Evolutionary conservation across 2,329 filamentous ascomycete species (phyloP), one percentile per base, ranked within the genome.

Genomic region (Neonectria punicea): DNA sequence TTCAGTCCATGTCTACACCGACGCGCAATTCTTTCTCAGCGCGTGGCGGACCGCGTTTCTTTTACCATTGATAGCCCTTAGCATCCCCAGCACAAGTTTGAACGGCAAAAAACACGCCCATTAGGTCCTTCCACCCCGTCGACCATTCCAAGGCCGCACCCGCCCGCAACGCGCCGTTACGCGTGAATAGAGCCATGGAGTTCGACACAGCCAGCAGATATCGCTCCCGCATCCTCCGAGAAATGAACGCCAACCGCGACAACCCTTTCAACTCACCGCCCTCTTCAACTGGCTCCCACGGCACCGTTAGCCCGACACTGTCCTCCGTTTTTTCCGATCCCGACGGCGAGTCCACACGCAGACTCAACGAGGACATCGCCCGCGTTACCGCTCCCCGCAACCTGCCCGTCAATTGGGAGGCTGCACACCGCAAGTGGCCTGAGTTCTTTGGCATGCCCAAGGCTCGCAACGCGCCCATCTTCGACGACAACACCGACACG

Each of bases 241-340:
- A 86, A 78, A 85, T 85, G 83, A 82, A 83, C 53, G 79, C 82
- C 68, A 82, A 84, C 76, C 80, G 82, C 75, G 81, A 85, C 64
- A 86, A 87, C 75, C 85, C 86, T 6, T 87, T 87, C 78, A 86
- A 86, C 77, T 87, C 86, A 20, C 86, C 86, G 5, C 85, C 86
- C 20, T 87, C 86, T 7, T 88, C 86, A 7, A 87, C 86, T 32
- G 86, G 85, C 60, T 86, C 84, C 57, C 85, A 87, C 76, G 85
- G 86, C 74, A 86, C 85, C 66, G 81, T 87, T 67, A 86, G 84
- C 73, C 82, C 84, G 58, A 87, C 85, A 50, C 73, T 83, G 56
- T 86, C 85, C 41, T 84, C 85, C 46, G 78, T 87, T 70, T 85
- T 86, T 65, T 83, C 84, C 61, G 82, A 83, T 61, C 84, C 83